Evolutionary conservation across 192 early-diverging fungal species (phyloP).

Genomic region (Coemansia sp.): DNA sequence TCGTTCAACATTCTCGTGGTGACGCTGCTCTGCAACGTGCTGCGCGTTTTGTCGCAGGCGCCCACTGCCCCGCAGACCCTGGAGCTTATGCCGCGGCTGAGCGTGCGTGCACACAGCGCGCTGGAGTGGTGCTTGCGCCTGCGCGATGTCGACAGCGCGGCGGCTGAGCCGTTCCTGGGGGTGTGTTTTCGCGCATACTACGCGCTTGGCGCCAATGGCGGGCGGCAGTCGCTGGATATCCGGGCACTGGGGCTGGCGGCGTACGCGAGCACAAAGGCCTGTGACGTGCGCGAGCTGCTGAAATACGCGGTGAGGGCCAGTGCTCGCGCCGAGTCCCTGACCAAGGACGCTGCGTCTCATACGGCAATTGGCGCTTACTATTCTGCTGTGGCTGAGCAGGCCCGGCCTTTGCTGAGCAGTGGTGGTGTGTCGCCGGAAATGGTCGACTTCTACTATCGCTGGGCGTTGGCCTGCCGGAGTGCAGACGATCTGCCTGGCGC

Average conservation of each 20-base stretch:
- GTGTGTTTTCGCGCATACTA: conserved; percentile 52
- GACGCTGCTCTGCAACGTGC: conserved; percentile 41
- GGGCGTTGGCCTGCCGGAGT: neutral
- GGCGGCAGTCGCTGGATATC: conserved; percentile 16
- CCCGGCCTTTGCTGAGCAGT: conserved; percentile 2
- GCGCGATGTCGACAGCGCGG: conserved; percentile 24
- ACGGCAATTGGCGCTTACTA: conserved; percentile 16
- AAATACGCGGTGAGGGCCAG: conserved; percentile 30
- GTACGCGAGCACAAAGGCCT: conserved; percentile 29
- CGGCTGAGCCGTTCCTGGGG: conserved; percentile 26
- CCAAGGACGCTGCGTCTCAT: neutral
- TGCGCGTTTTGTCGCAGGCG: conserved; percentile 36
- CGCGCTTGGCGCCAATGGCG: conserved; percentile 20
- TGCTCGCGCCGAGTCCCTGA: neutral
- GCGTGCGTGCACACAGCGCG: conserved; percentile 17
- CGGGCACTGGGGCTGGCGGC: conserved; percentile 31
- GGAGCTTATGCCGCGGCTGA: conserved; percentile 3
- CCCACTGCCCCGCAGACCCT: neutral
- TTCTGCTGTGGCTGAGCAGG: conserved; percentile 15
- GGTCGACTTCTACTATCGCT: conserved; percentile 7
- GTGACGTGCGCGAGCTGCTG: conserved; percentile 41
- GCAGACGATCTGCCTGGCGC: neutral
- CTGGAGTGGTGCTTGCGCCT: conserved; percentile 46
- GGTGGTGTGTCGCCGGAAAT: neutral
- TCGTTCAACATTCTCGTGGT: conserved; percentile 36